Percentiles rank a stretch among this genome's conserved stretches.
phyloP scores from a whole-genome alignment of 2,329 filamentous ascomycete species.

The Lasiodiplodia sp. region DNA sequence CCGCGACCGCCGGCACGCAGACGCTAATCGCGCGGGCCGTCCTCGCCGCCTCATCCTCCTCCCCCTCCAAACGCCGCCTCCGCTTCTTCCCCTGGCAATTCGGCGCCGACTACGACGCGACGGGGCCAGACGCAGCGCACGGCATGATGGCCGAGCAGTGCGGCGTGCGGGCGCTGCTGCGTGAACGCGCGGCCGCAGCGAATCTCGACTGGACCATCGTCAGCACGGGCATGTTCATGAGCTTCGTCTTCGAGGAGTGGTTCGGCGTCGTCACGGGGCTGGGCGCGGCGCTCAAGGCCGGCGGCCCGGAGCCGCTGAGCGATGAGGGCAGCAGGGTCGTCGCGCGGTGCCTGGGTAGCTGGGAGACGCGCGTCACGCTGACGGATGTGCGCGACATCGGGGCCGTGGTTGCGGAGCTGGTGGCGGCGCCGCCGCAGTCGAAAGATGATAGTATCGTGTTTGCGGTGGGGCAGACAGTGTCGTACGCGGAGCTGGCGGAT shows the following conservation, averaged over 20 bases:
- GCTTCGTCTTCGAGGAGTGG: slow-evolving; percentile 68
- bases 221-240: slow-evolving; percentile 74
- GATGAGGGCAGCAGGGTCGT: slow-evolving; percentile 36
- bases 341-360: slow-evolving; percentile 65
- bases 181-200: slow-evolving; percentile 35
- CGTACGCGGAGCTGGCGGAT: slow-evolving; percentile 62
- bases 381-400: slow-evolving; percentile 72
- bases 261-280: slow-evolving; percentile 69
- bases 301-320: slow-evolving; percentile 15
- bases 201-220: slow-evolving; percentile 68
- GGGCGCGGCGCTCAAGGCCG: slow-evolving; percentile 1
- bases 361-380: slow-evolving; percentile 68
- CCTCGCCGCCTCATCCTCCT: slow-evolving; percentile 47
- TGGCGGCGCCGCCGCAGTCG: slow-evolving; percentile 48
- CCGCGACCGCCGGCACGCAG: slow-evolving; percentile 56
- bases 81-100: slow-evolving; percentile 76
- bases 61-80: slow-evolving; percentile 13
- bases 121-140: slow-evolving; percentile 56
- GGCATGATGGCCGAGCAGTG: slow-evolving; percentile 71
- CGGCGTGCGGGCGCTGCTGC: slow-evolving; percentile 41
- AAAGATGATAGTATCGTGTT: slow-evolving; percentile 56
- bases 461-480: slow-evolving; percentile 68
- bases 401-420: slow-evolving; percentile 62
- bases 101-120: slow-evolving; percentile 73
- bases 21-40: slow-evolving; percentile 64